Evolutionary conservation across 306 rosid species (phyloP), one percentile per base, ranked within the genome.

Genomic region (Arachis stenosperma): DNA sequence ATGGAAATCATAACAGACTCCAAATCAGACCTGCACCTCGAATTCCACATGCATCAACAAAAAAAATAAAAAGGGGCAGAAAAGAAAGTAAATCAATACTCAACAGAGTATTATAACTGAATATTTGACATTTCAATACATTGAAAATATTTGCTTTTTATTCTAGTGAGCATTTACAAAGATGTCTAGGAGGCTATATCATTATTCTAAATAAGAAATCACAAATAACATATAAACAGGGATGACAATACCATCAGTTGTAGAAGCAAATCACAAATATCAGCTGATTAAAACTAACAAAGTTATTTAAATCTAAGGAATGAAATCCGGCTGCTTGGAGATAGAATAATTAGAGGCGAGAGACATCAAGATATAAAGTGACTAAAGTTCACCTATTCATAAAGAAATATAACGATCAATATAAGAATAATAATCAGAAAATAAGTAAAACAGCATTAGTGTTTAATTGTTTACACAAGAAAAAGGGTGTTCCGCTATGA

Each of bases 11-110:
- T 68, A 84, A 84, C 89, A 41, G 87, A 75, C 78, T 92, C 88
- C 88, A 92, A 79, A 78, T 92, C 97, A 54, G 90, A 85, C 92
- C 98, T 94, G 90, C 88, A 82, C 81, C 51, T 44, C 77, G 43
- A 82, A 56, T 30, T 52, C 81, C 77, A 63, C 74, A 63, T 63
- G 46, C 81, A 80, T 72, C 77, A 59, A 64, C 15, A 46, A 64
- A 44, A 44, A 66, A 78, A 22, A 53, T 42, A 80, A 22, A 64
- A 67, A 76, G 39, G 58, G 56, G 51, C 5, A 33, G 37, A 43
- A 44, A 13, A 17, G 13, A 60, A 74, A 39, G 69, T 50, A 69
- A 54, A 54, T 14, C 58, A 46, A 29, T 30, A 44, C 14, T 59
- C 39, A 56, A 41, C 46, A 78, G 13, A 13, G 12, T 9, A 64